phyloP scores from a whole-genome alignment of 352 stramenopile species.

The Pythium aphanidermatum region DNA sequence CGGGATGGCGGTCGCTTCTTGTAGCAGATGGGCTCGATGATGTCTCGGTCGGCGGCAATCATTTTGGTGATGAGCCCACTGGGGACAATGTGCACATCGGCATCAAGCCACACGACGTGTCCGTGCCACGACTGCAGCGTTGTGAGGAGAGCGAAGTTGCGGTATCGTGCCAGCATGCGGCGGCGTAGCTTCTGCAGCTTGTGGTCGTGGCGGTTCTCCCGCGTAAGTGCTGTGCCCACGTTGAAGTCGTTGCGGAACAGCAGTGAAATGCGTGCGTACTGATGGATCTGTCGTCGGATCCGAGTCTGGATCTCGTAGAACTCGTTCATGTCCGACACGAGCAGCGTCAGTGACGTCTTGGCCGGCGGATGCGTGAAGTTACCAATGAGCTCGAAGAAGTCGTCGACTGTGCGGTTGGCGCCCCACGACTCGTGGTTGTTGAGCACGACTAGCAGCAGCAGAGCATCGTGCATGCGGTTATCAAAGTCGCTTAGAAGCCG shows the following conservation, averaged over 20 bases:
- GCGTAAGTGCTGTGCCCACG: slow-evolving; percentile 2
- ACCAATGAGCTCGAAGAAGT: neutral
- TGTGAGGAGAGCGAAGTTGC: slow-evolving; percentile 34
- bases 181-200: slow-evolving; percentile 22
- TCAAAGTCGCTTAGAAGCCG: neutral
- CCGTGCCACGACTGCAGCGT: slow-evolving; percentile 31
- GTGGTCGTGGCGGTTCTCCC: slow-evolving; percentile 24
- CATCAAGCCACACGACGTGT: slow-evolving; percentile 39
- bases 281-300: slow-evolving; percentile 13
- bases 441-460: neutral
- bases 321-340: slow-evolving; percentile 28
- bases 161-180: slow-evolving; percentile 39
- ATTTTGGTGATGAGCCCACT: slow-evolving; percentile 25
- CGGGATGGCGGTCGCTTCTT: neutral
- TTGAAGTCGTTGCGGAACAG: slow-evolving; percentile 36
- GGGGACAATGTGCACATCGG: slow-evolving; percentile 28
- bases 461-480: neutral
- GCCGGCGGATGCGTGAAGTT: neutral
- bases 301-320: slow-evolving; percentile 17
- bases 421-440: neutral
- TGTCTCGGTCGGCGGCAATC: slow-evolving; percentile 17
- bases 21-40: slow-evolving; percentile 20
- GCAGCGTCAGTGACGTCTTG: slow-evolving; percentile 18
- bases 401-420: neutral
- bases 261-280: slow-evolving; percentile 22